phyloP scores from a whole-genome alignment of 352 stramenopile species.

The Phytophthora megakarya region DNA sequence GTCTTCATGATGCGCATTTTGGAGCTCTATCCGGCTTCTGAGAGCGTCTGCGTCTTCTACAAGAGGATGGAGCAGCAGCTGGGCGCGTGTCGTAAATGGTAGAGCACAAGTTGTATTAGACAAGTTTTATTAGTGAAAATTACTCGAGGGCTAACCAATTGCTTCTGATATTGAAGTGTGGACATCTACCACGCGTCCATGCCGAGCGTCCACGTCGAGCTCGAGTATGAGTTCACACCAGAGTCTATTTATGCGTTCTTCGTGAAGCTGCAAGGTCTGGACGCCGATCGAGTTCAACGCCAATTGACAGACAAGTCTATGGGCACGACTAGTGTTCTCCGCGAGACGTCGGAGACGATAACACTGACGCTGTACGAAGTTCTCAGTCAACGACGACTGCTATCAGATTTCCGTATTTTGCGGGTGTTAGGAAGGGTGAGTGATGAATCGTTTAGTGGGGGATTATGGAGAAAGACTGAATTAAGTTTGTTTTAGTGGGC shows the following conservation, averaged over 20 bases:
- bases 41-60: conserved; percentile 79
- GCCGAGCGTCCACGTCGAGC: conserved; percentile 68
- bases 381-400: conserved; percentile 71
- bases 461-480: background rate
- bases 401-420: conserved; percentile 84
- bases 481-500: conserved; percentile 45
- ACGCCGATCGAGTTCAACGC: conserved; percentile 68
- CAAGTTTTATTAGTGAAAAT: too few relatives aligned
- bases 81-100: conserved; percentile 70
- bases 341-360: conserved; percentile 35
- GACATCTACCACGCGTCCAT: conserved; percentile 84
- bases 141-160: background rate
- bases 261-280: conserved; percentile 70
- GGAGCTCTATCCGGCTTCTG: conserved; percentile 71
- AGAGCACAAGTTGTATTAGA: background rate
- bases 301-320: conserved; percentile 46
- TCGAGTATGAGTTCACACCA: conserved; percentile 80
- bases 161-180: conserved; percentile 46
- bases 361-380: conserved; percentile 80
- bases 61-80: conserved; percentile 75
- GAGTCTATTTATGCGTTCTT: conserved; percentile 81
- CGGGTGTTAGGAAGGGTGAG: conserved; percentile 70
- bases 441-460: background rate
- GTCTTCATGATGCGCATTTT: conserved; percentile 88
- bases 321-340: conserved; percentile 23